These are phyloP conservation scores for Primulina huaijiensis DNA, from an alignment of 257 asterid genomes.

Conservation along the genomic window DNA sequence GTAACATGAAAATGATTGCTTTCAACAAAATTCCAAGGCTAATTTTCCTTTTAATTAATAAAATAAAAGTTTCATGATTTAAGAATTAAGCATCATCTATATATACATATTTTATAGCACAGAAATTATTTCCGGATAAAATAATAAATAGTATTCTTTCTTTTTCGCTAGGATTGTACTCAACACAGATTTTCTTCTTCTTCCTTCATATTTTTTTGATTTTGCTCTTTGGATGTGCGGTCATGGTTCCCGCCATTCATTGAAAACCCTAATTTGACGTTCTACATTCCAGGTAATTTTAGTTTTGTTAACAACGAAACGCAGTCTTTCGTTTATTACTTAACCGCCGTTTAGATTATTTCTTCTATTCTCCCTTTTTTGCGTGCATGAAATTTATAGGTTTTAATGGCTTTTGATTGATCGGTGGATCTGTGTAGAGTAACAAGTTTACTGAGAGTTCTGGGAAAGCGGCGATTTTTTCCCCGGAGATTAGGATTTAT, in stretches of 20 bases:
- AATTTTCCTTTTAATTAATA: no score
- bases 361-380: background rate
- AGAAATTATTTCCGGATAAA: no score
- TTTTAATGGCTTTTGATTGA: slow-evolving; percentile 35
- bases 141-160: no score
- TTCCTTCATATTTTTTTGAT: background rate
- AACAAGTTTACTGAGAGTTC: slow-evolving; percentile 20
- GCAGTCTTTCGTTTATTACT: slow-evolving; percentile 11
- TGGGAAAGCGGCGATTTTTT: slow-evolving; percentile 23
- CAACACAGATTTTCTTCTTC: slow-evolving; percentile 4
- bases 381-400: background rate
- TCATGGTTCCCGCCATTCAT: slow-evolving; percentile 57
- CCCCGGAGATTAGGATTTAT: slow-evolving; percentile 40
- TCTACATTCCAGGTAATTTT: slow-evolving; percentile 38
- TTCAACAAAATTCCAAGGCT: no score
- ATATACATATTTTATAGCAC: no score
- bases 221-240: slow-evolving; percentile 7
- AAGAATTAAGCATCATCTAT: no score
- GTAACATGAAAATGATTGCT: no score
- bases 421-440: slow-evolving; percentile 46
- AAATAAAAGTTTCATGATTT: no score
- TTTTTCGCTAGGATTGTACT: background rate
- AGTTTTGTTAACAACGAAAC: background rate
- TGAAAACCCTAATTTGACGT: slow-evolving; percentile 42
- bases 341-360: slow-evolving; percentile 20